phyloP scores from a whole-genome alignment of 2,329 filamentous ascomycete species.

The Beauveria medogensis region DNA sequence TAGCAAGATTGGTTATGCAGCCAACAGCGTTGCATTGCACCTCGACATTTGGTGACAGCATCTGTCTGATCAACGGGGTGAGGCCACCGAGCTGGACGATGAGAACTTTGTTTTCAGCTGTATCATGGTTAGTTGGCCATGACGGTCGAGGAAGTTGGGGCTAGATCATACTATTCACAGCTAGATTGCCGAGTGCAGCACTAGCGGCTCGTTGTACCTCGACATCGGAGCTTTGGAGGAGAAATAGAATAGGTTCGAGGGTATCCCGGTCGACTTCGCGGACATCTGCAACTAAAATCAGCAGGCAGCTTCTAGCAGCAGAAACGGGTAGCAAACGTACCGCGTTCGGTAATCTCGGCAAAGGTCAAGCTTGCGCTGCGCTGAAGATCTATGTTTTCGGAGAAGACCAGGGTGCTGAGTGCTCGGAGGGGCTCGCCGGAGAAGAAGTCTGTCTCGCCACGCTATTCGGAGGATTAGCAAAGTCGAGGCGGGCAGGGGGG shows the following conservation, averaged over 20 bases:
- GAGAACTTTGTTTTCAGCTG: constrained; percentile 94
- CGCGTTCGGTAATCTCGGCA: constrained; percentile 96
- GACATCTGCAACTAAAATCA: constrained; percentile 60
- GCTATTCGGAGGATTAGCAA: constrained; percentile 43
- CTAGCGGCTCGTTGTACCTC: constrained; percentile 96
- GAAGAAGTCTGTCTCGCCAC: constrained; percentile 97
- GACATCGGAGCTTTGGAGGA: constrained; percentile 90
- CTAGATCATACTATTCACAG: constrained; percentile 78
- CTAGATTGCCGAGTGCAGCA: constrained; percentile 88
- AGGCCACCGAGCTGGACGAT: constrained; percentile 91
- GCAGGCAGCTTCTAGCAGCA: neutral
- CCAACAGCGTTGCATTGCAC: constrained; percentile 98
- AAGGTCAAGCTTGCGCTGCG: constrained; percentile 96
- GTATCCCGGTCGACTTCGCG: constrained; percentile 92
- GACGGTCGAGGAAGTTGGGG: neutral
- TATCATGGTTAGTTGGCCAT: constrained; percentile 33
- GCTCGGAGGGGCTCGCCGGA: constrained; percentile 89
- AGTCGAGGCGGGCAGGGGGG: neutral
- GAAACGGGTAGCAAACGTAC: constrained; percentile 41
- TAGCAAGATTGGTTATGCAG: constrained; percentile 96
- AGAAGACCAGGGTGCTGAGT: constrained; percentile 92
- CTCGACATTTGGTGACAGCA: constrained; percentile 96
- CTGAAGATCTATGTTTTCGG: constrained; percentile 96
- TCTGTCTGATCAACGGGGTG: constrained; percentile 87
- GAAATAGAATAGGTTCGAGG: constrained; percentile 88